phyloP scores from a whole-genome alignment of 31 red algal species.

The Odonthalia washingtoniensis region DNA sequence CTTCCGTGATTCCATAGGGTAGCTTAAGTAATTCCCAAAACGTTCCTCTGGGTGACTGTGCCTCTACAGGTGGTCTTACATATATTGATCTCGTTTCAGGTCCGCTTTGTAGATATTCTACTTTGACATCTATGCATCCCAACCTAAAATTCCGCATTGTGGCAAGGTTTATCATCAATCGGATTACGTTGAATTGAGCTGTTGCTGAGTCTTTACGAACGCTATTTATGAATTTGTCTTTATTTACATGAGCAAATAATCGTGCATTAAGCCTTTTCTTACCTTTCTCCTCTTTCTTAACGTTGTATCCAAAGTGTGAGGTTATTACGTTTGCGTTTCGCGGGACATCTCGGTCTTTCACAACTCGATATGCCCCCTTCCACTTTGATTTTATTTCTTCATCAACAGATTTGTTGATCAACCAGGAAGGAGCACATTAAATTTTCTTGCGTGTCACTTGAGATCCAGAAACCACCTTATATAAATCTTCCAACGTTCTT shows the following conservation, averaged over 20 bases:
- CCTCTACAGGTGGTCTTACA: conserved; percentile 49
- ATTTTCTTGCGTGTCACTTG: no score
- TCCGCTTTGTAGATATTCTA: conserved; percentile 28
- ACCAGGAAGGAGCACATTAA: no score
- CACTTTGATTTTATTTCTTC: no score
- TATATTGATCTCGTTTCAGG: conserved; percentile 40
- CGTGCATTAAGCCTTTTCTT: neutral
- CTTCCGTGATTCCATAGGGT: conserved; percentile 52
- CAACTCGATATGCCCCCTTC: no score
- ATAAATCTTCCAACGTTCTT: no score
- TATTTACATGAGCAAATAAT: conserved; percentile 48
- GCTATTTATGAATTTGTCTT: conserved; percentile 53
- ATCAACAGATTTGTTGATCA: no score
- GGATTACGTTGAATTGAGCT: conserved; percentile 51
- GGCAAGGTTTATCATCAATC: conserved; percentile 16
- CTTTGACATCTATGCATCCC: conserved; percentile 40
- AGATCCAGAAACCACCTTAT: no score
- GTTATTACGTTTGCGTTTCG: neutral
- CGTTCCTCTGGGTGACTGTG: conserved; percentile 6
- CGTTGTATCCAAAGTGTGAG: neutral
- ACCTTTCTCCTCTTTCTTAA: neutral
- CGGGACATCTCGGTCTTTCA: no score
- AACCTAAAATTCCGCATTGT: conserved; percentile 36
- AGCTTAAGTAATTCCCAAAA: conserved; percentile 56
- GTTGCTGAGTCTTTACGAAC: conserved; percentile 52